Evolutionary conservation across 2,329 filamentous ascomycete genomes (phyloP).

Genomic region (Coleophoma cylindrospora): DNA sequence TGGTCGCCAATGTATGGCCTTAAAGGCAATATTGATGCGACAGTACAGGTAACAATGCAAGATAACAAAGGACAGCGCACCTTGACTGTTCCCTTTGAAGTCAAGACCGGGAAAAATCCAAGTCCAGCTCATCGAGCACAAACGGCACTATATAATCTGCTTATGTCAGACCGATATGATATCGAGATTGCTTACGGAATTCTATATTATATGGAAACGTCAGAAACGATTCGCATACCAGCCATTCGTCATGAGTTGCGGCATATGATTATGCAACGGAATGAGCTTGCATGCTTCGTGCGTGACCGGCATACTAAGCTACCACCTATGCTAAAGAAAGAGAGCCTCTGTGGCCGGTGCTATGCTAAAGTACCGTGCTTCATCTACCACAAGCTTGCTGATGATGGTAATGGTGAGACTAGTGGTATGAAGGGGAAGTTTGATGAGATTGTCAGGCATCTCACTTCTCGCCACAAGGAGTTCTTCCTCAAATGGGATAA

Average conservation of each 20-base stretch:
- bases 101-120: constrained; percentile 87
- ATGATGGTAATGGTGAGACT: constrained; percentile 74
- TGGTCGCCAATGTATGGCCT: constrained; percentile 98
- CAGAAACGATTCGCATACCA: constrained; percentile 79
- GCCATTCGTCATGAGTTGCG: constrained; percentile 82
- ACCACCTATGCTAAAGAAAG: constrained; percentile 79
- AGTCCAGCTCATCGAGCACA: constrained; percentile 85
- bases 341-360: constrained; percentile 78
- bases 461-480: constrained; percentile 67
- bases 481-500: constrained; percentile 97
- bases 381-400: constrained; percentile 85
- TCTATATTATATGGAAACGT: constrained; percentile 91
- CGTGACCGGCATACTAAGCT: constrained; percentile 74
- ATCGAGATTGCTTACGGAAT: constrained; percentile 86
- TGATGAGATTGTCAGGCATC: constrained; percentile 70
- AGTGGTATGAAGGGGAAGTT: constrained; percentile 82
- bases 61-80: constrained; percentile 62
- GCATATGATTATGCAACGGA: constrained; percentile 96
- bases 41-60: constrained; percentile 79
- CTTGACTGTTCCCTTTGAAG: constrained; percentile 85
- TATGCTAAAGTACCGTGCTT: constrained; percentile 92
- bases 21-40: constrained; percentile 97
- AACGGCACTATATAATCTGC: constrained; percentile 87
- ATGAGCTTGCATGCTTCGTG: constrained; percentile 80
- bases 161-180: constrained; percentile 93